Base-by-base conservation (phyloP, 164 flowering plant species). In the Annona cherimola region DNA sequence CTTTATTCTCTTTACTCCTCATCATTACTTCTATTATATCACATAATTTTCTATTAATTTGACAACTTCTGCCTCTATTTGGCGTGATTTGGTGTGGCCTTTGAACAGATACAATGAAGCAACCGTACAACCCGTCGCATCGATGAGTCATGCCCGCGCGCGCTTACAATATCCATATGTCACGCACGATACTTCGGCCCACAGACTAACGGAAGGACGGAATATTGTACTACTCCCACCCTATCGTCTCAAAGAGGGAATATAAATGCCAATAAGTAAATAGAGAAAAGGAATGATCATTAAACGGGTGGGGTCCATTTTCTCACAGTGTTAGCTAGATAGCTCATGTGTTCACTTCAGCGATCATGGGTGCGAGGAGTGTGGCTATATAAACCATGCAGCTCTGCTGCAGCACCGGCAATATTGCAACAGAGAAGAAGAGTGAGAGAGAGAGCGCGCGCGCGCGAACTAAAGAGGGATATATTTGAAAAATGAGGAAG, bases 351-450 rank as follows among this genome's bases (percentile, higher is more conserved):
- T 79, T 69, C 44, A 70, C 55, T 50, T 73, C 77, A 40, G 71
- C n/a, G n/a, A n/a, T 69, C 71, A 61, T 66, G 73, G 55, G 73
- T 67, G 20, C 45, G 42, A 67, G 62, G 46, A 26, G 71, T 71
- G 74, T 75, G 63, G 76, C 80, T 90, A 87, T 88, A 64, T 83
- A 87, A 81, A 79, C 82, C 75, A 74, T 67, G 69, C 76, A 69
- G 26, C 75, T 66, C 73, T 71, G 35, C 3, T 71, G 71, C 59
- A 43, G 60, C 44, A 7, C 26, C 4, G 14, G 67, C 50, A 61
- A 61, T n/a, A 50, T 50, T 50, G 57, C 8, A 16, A 50, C 14
- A 1, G 57, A 50, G 57, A 50, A 6, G 14, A 16, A 50, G 55
- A 46, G 55, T 6, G 55, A 46, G 55, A 46, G 55, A 46, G 55